Evolutionary conservation across 2,329 filamentous ascomycete species (phyloP).

Genomic region (Colletotrichum filicis): DNA sequence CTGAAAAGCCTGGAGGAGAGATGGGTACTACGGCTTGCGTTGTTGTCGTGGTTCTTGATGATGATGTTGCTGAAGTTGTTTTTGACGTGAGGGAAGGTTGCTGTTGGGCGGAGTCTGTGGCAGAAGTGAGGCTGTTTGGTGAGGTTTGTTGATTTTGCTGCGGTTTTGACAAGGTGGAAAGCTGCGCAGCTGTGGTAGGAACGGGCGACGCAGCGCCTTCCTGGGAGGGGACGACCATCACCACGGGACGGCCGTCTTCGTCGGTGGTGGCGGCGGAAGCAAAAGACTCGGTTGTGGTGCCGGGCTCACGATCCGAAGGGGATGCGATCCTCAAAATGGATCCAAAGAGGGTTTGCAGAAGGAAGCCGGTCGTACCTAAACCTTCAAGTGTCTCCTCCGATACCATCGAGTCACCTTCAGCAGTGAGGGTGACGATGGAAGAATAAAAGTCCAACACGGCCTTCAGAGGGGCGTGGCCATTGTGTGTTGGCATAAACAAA

Average conservation of each 20-base stretch:
- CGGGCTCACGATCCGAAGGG: slow-evolving; percentile 48
- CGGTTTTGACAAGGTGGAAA: slow-evolving; percentile 28
- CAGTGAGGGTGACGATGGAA: slow-evolving; percentile 86
- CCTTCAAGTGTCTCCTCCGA: slow-evolving; percentile 92
- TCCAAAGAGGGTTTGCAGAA: slow-evolving; percentile 80
- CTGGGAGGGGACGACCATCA: slow-evolving; percentile 7
- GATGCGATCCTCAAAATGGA: slow-evolving; percentile 76
- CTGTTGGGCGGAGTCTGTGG: slow-evolving; percentile 6
- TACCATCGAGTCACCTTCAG: slow-evolving; percentile 93
- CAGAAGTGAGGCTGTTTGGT: slow-evolving; percentile 1
- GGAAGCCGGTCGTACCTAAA: slow-evolving; percentile 85
- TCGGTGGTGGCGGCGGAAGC: slow-evolving; percentile 1
- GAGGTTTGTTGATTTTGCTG: slow-evolving; percentile 18
- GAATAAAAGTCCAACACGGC: slow-evolving; percentile 92
- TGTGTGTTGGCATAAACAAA: slow-evolving; percentile 80
- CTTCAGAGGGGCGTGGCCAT: slow-evolving; percentile 76
- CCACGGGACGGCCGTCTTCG: slow-evolving; percentile 12
- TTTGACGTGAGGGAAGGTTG: neutral
- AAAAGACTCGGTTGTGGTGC: slow-evolving; percentile 35
- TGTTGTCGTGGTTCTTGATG: neutral
- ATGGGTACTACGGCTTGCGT: neutral
- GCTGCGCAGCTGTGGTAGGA: slow-evolving; percentile 20
- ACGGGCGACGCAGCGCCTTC: slow-evolving; percentile 18
- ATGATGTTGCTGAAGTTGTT: neutral
- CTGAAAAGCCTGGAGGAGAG: slow-evolving; percentile 15